Evolutionary conservation across 106 monocot genomes (phyloP).

Genomic region (Dendrobium officinale): DNA sequence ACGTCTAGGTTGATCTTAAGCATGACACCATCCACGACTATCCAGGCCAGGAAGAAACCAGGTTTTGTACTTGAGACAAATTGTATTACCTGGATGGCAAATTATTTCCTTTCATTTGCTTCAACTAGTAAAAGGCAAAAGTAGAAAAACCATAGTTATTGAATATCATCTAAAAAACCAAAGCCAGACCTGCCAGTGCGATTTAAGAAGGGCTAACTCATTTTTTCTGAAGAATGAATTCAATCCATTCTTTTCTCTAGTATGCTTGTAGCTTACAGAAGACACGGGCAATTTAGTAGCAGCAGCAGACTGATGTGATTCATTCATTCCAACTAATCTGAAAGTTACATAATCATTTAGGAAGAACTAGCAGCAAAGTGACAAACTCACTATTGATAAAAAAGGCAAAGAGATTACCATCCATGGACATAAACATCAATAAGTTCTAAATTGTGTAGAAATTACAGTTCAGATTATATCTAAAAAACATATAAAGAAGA

Average conservation of each 20-base stretch:
- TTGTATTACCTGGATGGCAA: slow-evolving; percentile 74
- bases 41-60: slow-evolving; percentile 83
- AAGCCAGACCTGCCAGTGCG: slow-evolving; percentile 79
- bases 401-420: neutral
- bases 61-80: slow-evolving; percentile 52
- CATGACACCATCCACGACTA: slow-evolving; percentile 79
- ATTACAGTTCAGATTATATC: neutral
- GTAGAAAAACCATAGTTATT: neutral
- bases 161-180: neutral
- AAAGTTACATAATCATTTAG: slow-evolving; percentile 1
- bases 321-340: slow-evolving; percentile 36
- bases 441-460: neutral
- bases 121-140: neutral
- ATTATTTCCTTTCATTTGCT: neutral
- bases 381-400: neutral
- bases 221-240: slow-evolving; percentile 65
- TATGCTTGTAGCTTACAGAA: slow-evolving; percentile 13
- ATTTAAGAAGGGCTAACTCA: slow-evolving; percentile 51
- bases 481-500: neutral
- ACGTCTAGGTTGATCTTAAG: slow-evolving; percentile 63
- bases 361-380: neutral
- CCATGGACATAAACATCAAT: neutral
- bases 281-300: slow-evolving; percentile 17
- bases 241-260: slow-evolving; percentile 28
- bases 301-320: slow-evolving; percentile 18